These are phyloP conservation scores for Brassica balearica DNA, from an alignment of 441 rosid genomes.

Conservation along the genomic window DNA sequence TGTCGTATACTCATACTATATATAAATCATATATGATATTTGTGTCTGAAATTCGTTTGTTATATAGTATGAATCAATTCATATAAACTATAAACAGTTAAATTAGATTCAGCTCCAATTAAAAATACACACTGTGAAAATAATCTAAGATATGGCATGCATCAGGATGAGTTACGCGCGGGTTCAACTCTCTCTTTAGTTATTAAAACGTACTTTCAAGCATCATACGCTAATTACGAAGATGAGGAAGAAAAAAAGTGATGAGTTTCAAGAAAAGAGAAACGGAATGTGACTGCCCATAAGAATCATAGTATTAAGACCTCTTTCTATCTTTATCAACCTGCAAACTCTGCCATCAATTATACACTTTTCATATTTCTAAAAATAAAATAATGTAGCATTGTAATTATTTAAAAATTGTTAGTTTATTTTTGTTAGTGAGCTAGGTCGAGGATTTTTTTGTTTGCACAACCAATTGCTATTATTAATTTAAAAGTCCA, in stretches of 20 bases:
- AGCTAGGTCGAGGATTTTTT: not conserved
- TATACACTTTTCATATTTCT: slow-evolving; percentile 8
- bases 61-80: not conserved
- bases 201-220: not conserved
- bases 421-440: not conserved
- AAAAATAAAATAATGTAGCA: not conserved
- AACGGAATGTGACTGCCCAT: slow-evolving; percentile 28
- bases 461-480: no score
- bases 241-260: not conserved
- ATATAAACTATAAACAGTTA: not conserved
- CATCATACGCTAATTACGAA: not conserved
- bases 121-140: not conserved
- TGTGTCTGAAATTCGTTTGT: not conserved
- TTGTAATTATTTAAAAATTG: not conserved
- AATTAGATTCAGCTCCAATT: not conserved
- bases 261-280: not conserved
- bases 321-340: slow-evolving; percentile 32
- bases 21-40: not conserved
- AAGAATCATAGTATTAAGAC: slow-evolving; percentile 41
- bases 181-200: not conserved
- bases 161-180: not conserved
- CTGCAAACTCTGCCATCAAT: slow-evolving; percentile 36
- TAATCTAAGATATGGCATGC: slow-evolving; percentile 4
- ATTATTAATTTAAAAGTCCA: no score
- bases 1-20: not conserved